Evolutionary conservation across 768 basidiomycete species (phyloP).

Genomic region (Ramaria rubella): DNA sequence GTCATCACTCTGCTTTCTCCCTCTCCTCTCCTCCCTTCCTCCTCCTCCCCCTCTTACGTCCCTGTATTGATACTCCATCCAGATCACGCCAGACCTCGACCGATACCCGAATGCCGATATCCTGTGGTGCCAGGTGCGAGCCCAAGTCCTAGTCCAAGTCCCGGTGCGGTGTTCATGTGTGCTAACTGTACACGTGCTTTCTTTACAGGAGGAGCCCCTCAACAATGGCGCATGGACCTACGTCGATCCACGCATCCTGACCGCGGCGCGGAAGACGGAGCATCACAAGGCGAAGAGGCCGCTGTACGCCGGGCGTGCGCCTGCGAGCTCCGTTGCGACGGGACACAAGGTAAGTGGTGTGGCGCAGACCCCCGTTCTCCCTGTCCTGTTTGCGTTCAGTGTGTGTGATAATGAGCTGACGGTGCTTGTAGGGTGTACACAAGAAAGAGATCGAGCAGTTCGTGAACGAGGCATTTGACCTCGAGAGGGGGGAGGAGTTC

Average conservation of each 20-base stretch:
- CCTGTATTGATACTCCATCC: slow-evolving; percentile 12
- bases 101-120: slow-evolving; percentile 92
- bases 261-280: slow-evolving; percentile 84
- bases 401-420: slow-evolving; percentile 18
- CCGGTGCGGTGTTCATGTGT: too few species aligned
- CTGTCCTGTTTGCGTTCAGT: too few species aligned
- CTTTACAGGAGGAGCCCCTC: slow-evolving; percentile 81
- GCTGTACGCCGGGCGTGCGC: slow-evolving; percentile 85
- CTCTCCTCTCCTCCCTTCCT: too few species aligned
- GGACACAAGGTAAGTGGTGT: slow-evolving; percentile 67
- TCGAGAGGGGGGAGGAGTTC: not conserved
- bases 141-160: not conserved
- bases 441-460: slow-evolving; percentile 87
- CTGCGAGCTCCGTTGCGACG: slow-evolving; percentile 87
- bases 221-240: slow-evolving; percentile 99
- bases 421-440: slow-evolving; percentile 53
- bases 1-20: too few species aligned
- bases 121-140: slow-evolving; percentile 79
- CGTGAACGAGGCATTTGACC: slow-evolving; percentile 32
- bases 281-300: slow-evolving; percentile 91
- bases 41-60: not conserved
- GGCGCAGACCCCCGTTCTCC: not conserved
- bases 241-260: slow-evolving; percentile 87
- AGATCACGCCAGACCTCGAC: slow-evolving; percentile 92
- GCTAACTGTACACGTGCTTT: not conserved